Evolutionary conservation across 2,329 filamentous ascomycete species (phyloP), one percentile per base, ranked within the genome.

Genomic region (Neobulgaria alba): DNA sequence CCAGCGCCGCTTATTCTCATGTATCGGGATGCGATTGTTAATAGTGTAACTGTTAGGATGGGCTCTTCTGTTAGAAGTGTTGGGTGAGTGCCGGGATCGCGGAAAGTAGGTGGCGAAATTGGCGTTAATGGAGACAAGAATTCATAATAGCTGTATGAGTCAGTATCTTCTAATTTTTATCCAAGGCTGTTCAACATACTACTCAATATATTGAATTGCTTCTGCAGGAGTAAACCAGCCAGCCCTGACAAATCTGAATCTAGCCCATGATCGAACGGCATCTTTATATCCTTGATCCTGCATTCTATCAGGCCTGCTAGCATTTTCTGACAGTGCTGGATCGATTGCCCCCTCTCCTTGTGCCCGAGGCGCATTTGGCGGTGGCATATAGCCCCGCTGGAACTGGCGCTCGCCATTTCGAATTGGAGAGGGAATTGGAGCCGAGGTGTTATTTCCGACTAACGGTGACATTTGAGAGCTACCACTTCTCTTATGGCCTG

Each of bases 191-290:
- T 33, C 29, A 26, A 65, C 77, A 56, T 72, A 85, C 81, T 96
- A 96, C 59, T 89, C 82, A 48, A 98, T 85, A 57, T 96, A 96
- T 32, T 82, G 80, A 61, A 96, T 89, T 16, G 87, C 90, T 63
- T 98, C 92, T 50, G 85, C 79, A 0, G 90, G 85, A 0, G 88
- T 94, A 61, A 98, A 92, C 90, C 90, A 96, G 8, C 92, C 92
- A 7, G 88, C 88, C 39, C 88, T 80, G n/a, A 96, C 90, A 59
- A 96, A 96, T 32, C 89, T 81, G 60, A 95, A 89, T 48, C 87
- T 73, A 2, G 82, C 79, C 92, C 92, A 98, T n/a, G 87, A 83
- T 55, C 78, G 80, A 45, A 95, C 66, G 0, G 89, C 89, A 43
- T 84, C 77, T 31, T 73, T 66, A 52, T 80, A 80, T 37, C 78